Base-by-base conservation (phyloP, 2,329 filamentous ascomycete genomes). In the Acarospora socialis region DNA sequence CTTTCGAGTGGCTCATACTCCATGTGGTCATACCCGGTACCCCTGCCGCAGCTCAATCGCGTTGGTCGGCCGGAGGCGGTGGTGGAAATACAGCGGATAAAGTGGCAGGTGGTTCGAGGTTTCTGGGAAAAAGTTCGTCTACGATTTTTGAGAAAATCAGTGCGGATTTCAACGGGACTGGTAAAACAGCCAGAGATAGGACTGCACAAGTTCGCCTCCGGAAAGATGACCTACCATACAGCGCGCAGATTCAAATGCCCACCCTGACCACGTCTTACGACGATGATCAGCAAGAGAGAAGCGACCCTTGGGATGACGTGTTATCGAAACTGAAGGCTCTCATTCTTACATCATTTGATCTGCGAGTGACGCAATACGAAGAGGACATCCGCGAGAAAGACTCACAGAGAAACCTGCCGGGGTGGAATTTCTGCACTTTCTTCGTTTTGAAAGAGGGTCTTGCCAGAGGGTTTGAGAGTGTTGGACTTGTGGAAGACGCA, bases 391-490 rank as follows among this genome's bases (percentile, higher is more conserved):
- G 82, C 40, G 90, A 94, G 53, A 90, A 86, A 49, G 87, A 95
- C 45, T 71, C 77, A 0, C 86, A 95, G 52, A 70, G 87, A 28
- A 76, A 66, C 20, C 59, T 98, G 12, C 90, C 90, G 0, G 90
- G 90, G 0, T 98, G 90, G 90, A 98, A 98, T 50, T 98, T 98
- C 51, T 95, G 90, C 56, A 98, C 90, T 0, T 98, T 98, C 52
- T 98, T 98, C 52, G 86, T 98, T 10, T 66, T 98, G 6, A 98
- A 98, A 49, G 90, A 98, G 54, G 90, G 90, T 0, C 61, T 98
- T 21, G 87, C 90, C 1, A 71, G 82, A 43, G 92, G 87, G 0
- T 93, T 98, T 44, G 92, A 98, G 54, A 95, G 82, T 50, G 86
- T 95, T 3, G 92, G 92, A 1, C 63, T 98, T 7, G 82, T 94